These are phyloP conservation scores for Achaetomiella virescens DNA, from an alignment of 495 filamentous ascomycete genomes.

Conservation along the genomic window DNA sequence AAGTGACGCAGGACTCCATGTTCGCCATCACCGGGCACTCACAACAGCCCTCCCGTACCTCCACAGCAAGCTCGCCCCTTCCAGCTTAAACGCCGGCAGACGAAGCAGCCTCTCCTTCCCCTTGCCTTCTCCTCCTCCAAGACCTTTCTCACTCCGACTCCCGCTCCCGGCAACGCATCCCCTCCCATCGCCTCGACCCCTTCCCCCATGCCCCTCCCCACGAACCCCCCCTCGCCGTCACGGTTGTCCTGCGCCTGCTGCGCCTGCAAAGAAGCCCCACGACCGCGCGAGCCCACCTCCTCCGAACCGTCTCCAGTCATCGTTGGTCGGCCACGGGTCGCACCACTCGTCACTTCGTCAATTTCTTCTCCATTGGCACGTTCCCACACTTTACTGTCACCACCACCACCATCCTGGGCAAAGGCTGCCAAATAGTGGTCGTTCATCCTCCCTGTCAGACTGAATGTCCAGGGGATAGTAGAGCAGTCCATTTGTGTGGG, in stretches of 20 bases:
- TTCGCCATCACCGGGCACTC: constrained; percentile 7
- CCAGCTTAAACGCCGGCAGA: constrained; percentile 24
- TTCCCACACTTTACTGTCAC: not conserved
- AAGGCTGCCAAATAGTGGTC: too few species aligned
- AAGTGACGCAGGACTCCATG: not conserved
- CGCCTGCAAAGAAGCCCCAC: not conserved
- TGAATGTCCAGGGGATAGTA: constrained; percentile 37
- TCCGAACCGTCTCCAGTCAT: constrained; percentile 36
- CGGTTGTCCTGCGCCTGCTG: too few species aligned
- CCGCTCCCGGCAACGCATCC: not conserved
- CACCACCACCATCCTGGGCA: not conserved
- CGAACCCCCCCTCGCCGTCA: too few species aligned
- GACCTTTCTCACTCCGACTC: not conserved
- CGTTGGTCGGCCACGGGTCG: constrained; percentile 36
- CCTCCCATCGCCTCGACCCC: constrained; percentile 1
- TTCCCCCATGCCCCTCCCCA: not conserved
- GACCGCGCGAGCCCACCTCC: constrained; percentile 31
- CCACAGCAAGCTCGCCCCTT: constrained; percentile 34
- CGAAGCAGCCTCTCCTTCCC: constrained; percentile 13
- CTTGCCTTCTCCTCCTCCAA: constrained; percentile 1
- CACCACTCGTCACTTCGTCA: constrained; percentile 29
- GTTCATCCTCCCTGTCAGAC: constrained; percentile 31
- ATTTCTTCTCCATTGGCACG: not conserved
- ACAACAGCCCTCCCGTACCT: constrained; percentile 26
- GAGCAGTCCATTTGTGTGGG: constrained; percentile 39